These are phyloP conservation scores for Pascua guehoae DNA, from an alignment of 1,284 basidiomycete species.

Conservation along the genomic window DNA sequence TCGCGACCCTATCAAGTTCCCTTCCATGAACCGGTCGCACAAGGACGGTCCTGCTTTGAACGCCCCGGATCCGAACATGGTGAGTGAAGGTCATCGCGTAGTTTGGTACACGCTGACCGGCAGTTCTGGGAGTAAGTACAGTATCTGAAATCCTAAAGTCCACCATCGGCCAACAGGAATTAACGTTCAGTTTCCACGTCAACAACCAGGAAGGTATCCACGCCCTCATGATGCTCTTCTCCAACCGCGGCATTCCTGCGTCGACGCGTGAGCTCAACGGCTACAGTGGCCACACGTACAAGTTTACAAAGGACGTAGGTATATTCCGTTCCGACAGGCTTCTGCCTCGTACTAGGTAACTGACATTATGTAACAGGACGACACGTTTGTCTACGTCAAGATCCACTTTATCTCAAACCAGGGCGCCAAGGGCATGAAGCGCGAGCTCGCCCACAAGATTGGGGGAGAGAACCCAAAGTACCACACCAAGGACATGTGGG, in stretches of 20 bases:
- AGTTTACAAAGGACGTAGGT: slow-evolving; percentile 56
- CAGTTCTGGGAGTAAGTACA: slow-evolving; percentile 67
- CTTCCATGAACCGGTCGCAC: slow-evolving; percentile 70
- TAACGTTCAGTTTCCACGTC: slow-evolving; percentile 47
- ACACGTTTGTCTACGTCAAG: slow-evolving; percentile 68
- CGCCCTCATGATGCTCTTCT: slow-evolving; percentile 75
- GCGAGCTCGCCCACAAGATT: slow-evolving; percentile 37
- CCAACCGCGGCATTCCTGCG: slow-evolving; percentile 73
- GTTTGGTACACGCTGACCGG: slow-evolving; percentile 31
- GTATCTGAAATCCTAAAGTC: not conserved
- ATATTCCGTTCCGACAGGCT: not conserved
- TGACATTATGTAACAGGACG: slow-evolving; percentile 44
- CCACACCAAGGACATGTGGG: slow-evolving; percentile 71
- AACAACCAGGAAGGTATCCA: slow-evolving; percentile 59
- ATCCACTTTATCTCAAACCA: slow-evolving; percentile 77
- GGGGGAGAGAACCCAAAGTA: slow-evolving; percentile 55
- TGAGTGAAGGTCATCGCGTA: not conserved
- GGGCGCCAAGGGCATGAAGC: slow-evolving; percentile 64
- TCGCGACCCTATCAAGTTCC: slow-evolving; percentile 75
- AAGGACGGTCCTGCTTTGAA: slow-evolving; percentile 67
- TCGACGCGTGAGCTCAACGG: slow-evolving; percentile 82
- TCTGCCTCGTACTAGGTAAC: not conserved
- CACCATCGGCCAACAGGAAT: slow-evolving; percentile 18
- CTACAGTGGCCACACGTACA: slow-evolving; percentile 55
- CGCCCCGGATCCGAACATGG: not conserved